phyloP scores from a whole-genome alignment of 306 rosid genomes.

The Malus asiatica region DNA sequence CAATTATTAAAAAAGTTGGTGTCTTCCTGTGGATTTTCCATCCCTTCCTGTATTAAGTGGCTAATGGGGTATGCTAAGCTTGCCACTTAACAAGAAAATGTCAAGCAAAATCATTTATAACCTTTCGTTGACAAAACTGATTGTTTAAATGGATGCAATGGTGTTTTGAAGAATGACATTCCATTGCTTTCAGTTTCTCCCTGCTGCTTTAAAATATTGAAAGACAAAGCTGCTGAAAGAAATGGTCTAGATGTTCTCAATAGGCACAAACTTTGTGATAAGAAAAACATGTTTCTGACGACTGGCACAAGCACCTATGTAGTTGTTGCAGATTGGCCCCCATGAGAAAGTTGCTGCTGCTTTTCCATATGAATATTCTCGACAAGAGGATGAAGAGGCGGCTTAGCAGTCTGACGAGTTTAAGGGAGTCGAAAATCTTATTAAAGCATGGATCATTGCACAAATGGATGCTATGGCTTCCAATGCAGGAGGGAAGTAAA shows the following conservation, averaged over 20 bases:
- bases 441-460: constrained; percentile 58
- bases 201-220: constrained; percentile 53
- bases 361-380: constrained; percentile 41
- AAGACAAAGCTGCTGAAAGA: constrained; percentile 42
- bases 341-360: constrained; percentile 46
- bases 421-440: constrained; percentile 55
- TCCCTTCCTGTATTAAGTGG: neutral
- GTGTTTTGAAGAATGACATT: constrained; percentile 37
- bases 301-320: constrained; percentile 35
- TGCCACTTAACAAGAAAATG: neutral
- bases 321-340: constrained; percentile 52
- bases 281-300: constrained; percentile 35
- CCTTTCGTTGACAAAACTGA: neutral
- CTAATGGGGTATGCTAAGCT: too few species aligned
- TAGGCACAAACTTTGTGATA: constrained; percentile 29
- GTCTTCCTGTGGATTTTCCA: neutral
- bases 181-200: constrained; percentile 63
- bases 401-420: constrained; percentile 31
- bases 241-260: constrained; percentile 46
- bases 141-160: constrained; percentile 41
- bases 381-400: constrained; percentile 39
- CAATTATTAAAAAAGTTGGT: neutral
- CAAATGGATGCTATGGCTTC: constrained; percentile 63
- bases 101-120: neutral
- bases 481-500: constrained; percentile 43